Base-by-base conservation (phyloP, 768 basidiomycete genomes). In the Erythrobasidium yunnanense region DNA sequence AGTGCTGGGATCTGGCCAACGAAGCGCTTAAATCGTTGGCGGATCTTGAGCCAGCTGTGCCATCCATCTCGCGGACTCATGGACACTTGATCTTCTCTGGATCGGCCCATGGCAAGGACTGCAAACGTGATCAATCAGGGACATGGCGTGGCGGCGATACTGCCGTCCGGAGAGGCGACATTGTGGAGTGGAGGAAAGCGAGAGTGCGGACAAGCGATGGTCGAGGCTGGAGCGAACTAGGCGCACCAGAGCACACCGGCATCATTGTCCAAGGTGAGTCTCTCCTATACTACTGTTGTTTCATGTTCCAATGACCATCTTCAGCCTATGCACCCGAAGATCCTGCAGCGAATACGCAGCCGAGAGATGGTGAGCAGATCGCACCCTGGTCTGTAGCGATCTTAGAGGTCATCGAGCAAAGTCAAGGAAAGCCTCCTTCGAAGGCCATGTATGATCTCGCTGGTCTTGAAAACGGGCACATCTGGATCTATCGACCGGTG, bases 1-100 rank as follows among this genome's bases (percentile, higher is more conserved):
- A 82, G 69, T 83, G 82, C 72, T 83, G 83, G 83, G 81, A 83
- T 75, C 72, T 84, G 32, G 82, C 83, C 17, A 75, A 77, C 69
- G 79, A 82, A 73, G 81, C 77, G 29, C 75, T 84, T 62, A 77
- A 76, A 2, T 74, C 77, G 20, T 77, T 74, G 70, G 77, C 79
- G 54, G 79, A 79, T 66, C 74, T 79, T 46, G 78, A 80, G 18
- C 76, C 77, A 66, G 81, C 82, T 35, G 73, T 83, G 17, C 79
- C 77, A 45, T 80, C 79, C 68, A 77, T 81, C 30, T 76, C 76
- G 49, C 78, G 81, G 50, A 82, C 81, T 49, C 83, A 84, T 68
- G 82, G 83, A 0, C 81, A 83, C 69, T 77, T 83, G 38, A 78
- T 83, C 55, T 83, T 76, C 67, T 77, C 75, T 67, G 81, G 76